phyloP scores from a whole-genome alignment of 176 grass and related monocot genomes.

The Carex pumila region DNA sequence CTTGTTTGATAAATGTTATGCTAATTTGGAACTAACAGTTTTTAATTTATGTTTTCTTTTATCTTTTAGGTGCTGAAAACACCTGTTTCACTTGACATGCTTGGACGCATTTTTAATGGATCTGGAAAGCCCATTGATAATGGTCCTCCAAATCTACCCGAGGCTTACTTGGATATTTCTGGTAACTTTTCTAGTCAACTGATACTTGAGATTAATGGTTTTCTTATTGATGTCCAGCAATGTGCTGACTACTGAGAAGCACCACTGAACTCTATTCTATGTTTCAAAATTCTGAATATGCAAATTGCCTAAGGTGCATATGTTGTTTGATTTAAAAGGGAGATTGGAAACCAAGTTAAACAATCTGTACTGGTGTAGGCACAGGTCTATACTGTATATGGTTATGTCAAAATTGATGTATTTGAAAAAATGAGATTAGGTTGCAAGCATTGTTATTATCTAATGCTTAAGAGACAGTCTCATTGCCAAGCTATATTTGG shows the following conservation, averaged over 20 bases:
- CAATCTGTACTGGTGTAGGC: neutral
- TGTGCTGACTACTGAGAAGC: neutral
- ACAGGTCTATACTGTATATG: neutral
- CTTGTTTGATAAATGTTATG: neutral
- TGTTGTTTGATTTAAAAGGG: neutral
- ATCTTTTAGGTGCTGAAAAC: slow-evolving; percentile 82
- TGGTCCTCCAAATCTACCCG: slow-evolving; percentile 82
- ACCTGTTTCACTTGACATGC: slow-evolving; percentile 97
- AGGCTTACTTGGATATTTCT: slow-evolving; percentile 98
- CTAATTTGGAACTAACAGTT: slow-evolving; percentile 5
- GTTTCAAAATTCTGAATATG: neutral
- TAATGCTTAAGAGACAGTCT: neutral
- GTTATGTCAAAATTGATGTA: neutral
- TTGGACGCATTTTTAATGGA: slow-evolving; percentile 99
- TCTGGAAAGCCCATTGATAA: slow-evolving; percentile 99
- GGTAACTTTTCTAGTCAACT: slow-evolving; percentile 38
- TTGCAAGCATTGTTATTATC: neutral
- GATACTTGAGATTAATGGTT: neutral
- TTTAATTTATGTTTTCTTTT: slow-evolving; percentile 17
- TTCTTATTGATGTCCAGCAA: neutral
- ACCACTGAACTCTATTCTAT: neutral
- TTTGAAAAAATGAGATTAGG: neutral
- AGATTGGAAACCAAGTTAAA: neutral
- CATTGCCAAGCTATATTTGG: neutral
- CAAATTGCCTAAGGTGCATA: neutral